These are phyloP conservation scores for Fusarium penzigii DNA, from an alignment of 2,329 filamentous ascomycete genomes.

Conservation along the genomic window DNA sequence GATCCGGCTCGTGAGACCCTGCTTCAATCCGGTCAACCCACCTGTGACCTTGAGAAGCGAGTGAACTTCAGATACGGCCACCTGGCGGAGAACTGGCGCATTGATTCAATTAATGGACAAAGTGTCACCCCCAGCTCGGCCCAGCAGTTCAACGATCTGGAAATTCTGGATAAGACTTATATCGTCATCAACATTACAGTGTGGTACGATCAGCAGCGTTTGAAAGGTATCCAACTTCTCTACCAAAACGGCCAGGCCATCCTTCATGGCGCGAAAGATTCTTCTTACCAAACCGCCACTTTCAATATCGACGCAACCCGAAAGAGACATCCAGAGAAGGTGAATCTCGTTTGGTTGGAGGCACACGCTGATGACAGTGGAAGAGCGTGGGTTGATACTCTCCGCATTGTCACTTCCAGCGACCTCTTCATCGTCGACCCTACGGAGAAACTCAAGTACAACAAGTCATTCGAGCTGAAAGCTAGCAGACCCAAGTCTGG, in stretches of 20 bases:
- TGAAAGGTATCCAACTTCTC: neutral
- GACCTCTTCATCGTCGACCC: neutral
- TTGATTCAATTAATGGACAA: neutral
- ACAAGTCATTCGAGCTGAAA: neutral
- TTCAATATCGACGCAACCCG: neutral
- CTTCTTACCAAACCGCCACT: neutral
- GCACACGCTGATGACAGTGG: neutral
- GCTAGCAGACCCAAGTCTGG: neutral
- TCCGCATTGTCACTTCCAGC: neutral
- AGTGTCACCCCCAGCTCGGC: neutral
- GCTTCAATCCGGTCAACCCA: neutral
- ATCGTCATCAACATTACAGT: neutral
- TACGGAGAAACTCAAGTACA: neutral
- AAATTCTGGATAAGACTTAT: neutral
- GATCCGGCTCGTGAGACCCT: neutral
- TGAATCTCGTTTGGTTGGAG: neutral
- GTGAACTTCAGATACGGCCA: neutral
- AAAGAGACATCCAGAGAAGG: neutral
- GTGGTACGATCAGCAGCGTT: neutral
- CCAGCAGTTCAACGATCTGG: neutral
- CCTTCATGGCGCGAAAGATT: neutral
- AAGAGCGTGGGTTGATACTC: neutral
- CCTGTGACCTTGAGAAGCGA: neutral
- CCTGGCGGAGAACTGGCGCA: neutral
- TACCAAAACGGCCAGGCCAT: constrained; percentile 2